Evolutionary conservation across 2,329 filamentous ascomycete genomes (phyloP).

Genomic region (Pseudopithomyces maydicus): DNA sequence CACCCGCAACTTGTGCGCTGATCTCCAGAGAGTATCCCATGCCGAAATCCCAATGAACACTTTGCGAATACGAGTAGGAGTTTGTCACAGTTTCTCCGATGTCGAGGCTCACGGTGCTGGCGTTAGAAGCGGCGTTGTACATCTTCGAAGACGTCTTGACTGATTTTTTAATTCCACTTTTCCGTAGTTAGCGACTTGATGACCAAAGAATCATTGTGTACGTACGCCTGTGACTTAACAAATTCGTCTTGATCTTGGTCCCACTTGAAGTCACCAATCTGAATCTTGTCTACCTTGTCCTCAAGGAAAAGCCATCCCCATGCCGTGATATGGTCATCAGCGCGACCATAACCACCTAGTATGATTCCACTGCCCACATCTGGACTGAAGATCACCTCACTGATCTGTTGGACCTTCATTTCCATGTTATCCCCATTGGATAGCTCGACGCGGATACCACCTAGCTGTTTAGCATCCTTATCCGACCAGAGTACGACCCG

Average conservation of each 20-base stretch:
- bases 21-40: constrained; percentile 4
- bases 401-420: constrained; percentile 2
- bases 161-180: constrained; percentile 1
- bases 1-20: constrained; percentile 9
- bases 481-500: constrained; percentile 4
- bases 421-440: constrained; percentile 4
- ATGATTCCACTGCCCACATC: constrained; percentile 5
- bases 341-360: constrained; percentile 6
- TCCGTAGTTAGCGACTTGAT: background rate
- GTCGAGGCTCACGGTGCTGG: background rate
- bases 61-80: constrained; percentile 3
- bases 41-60: background rate
- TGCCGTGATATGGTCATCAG: constrained; percentile 7
- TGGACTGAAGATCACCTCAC: background rate
- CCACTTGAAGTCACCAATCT: constrained; percentile 6
- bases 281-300: constrained; percentile 6
- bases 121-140: constrained; percentile 3
- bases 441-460: constrained; percentile 1
- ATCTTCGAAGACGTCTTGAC: background rate
- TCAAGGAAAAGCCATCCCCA: constrained; percentile 13
- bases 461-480: constrained; percentile 3
- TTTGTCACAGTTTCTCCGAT: background rate
- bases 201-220: background rate
- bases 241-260: constrained; percentile 5
- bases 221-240: constrained; percentile 2